Evolutionary conservation across 1,139 yeast species (phyloP), one percentile per base, ranked within the genome.

Genomic region (Yamadazyma mexicana): DNA sequence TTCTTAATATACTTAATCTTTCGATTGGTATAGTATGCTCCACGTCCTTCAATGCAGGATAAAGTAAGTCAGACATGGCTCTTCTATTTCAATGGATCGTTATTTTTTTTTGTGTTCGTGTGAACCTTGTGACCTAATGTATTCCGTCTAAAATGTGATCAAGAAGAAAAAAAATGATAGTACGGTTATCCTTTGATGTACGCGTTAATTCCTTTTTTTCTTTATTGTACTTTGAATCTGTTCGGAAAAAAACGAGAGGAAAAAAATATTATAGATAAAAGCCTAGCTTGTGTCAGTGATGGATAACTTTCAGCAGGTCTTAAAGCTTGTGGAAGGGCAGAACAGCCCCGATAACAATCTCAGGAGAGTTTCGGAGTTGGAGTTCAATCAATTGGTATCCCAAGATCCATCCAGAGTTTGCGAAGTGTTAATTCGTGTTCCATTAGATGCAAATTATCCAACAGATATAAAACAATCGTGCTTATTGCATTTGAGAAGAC

Each of bases 1-100:
- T 77, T 45, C 79, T 81, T 31, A 92, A 74, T 3, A 89, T 76
- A 14, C 78, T 81, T 35, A 94, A 71, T 56, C 92, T 95, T 44
- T 83, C 86, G 3, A 77, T 73, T 1, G 91, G 73, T 31, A 92
- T 75, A 0, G 96, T 87, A 34, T 64, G 65, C 45, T 69, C 59
- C 37, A 67, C 59, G 49, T 72, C 77, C 44, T 70, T 75, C 17
- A 72, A 58, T 1, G 74, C 75, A 26, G 73, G 69, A 43, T 66
- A 67, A 33, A 49, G 48, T 27, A 49, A 42, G 25, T 42, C 36
- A 9, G 49, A 39, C 51, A 48, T n/a, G n/a, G n/a, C n/a, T n/a
- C n/a, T n/a, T n/a, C n/a, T n/a, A n/a, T n/a, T n/a, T n/a, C n/a
- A n/a, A n/a, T n/a, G n/a, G n/a, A n/a, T n/a, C n/a, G n/a, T n/a